A percentile compares a stretch with the other conserved stretches of the same genome.
phyloP scores from a whole-genome alignment of 768 basidiomycete genomes.

The Sistotremastrum niveocremeum region DNA sequence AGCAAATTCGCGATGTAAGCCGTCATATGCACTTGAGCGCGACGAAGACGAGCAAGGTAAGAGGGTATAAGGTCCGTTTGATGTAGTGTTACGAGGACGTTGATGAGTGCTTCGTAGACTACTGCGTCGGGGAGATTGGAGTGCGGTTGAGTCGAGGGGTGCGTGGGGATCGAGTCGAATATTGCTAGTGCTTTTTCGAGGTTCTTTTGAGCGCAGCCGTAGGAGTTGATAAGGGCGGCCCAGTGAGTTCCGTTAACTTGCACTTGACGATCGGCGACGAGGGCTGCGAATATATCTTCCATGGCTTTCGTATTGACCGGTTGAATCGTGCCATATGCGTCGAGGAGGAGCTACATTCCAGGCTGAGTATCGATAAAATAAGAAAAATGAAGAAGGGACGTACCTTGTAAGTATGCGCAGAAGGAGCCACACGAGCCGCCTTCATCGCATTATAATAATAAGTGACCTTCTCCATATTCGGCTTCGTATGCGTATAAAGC shows the following conservation, averaged over 20 bases:
- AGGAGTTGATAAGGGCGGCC: constrained; percentile 80
- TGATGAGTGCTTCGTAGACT: constrained; percentile 82
- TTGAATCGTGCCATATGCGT: constrained; percentile 76
- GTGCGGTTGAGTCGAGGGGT: constrained; percentile 28
- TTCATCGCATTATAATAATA: constrained; percentile 60
- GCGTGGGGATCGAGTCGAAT: constrained; percentile 61
- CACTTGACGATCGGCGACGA: constrained; percentile 34
- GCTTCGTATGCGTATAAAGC: constrained; percentile 82
- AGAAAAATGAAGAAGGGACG: constrained; percentile 3
- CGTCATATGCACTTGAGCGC: constrained; percentile 68
- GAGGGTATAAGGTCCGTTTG: constrained; percentile 63
- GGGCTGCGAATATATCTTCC: constrained; percentile 54
- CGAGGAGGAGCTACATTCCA: constrained; percentile 73
- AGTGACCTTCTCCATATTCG: constrained; percentile 64
- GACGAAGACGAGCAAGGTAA: constrained; percentile 49
- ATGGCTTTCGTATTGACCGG: constrained; percentile 64
- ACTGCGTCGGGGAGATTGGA: constrained; percentile 59
- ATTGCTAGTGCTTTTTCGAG: constrained; percentile 59
- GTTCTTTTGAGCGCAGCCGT: constrained; percentile 70
- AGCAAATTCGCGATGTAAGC: constrained; percentile 64
- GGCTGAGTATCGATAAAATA: too few relatives aligned
- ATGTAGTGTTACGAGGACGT: constrained; percentile 66
- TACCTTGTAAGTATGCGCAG: constrained; percentile 91
- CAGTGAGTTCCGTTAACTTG: constrained; percentile 50
- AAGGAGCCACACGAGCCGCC: constrained; percentile 49